Conservation (phyloP, 1,139 yeast genomes). For the Pichia sp. region DNA sequence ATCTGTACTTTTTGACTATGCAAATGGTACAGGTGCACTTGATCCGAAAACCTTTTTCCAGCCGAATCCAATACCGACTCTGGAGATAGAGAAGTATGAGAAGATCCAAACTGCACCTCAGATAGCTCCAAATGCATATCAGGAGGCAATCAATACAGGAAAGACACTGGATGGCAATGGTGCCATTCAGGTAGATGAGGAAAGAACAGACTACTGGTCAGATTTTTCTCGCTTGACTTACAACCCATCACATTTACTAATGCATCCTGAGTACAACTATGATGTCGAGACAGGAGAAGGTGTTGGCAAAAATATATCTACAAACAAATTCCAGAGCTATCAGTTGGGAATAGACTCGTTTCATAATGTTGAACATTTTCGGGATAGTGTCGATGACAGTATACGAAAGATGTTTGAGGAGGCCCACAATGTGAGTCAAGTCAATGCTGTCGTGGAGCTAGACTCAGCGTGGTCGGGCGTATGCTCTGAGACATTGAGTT, state of each 20-base stretch:
- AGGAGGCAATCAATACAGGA: constrained; percentile 50
- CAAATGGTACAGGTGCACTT: constrained; percentile 61
- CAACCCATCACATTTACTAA: constrained; percentile 56
- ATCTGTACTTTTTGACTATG: constrained; percentile 70
- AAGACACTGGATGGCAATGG: constrained; percentile 25
- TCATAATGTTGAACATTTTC: constrained; percentile 29
- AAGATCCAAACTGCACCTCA: constrained; percentile 17
- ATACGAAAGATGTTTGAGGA: constrained; percentile 69
- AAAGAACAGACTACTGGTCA: constrained; percentile 67
- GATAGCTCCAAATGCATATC: constrained; percentile 50
- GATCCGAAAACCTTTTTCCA: constrained; percentile 49
- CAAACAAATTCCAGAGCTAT: constrained; percentile 37
- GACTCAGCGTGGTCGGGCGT: constrained; percentile 89
- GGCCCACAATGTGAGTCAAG: constrained; percentile 70
- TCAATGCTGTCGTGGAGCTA: constrained; percentile 62
- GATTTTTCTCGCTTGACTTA: constrained; percentile 71
- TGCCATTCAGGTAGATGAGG: constrained; percentile 30
- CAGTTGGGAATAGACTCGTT: constrained; percentile 51
- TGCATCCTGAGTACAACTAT: constrained; percentile 54
- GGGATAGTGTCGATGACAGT: constrained; percentile 52
- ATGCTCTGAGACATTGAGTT: constrained; percentile 46
- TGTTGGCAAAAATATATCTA: constrained; percentile 35
- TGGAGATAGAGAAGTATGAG: constrained; percentile 10
- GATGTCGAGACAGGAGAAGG: constrained; percentile 39
- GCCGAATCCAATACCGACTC: constrained; percentile 11